Evolutionary conservation across 345 rosid genomes (phyloP), one percentile per base, ranked within the genome.

Genomic region (Pistacia atlantica): DNA sequence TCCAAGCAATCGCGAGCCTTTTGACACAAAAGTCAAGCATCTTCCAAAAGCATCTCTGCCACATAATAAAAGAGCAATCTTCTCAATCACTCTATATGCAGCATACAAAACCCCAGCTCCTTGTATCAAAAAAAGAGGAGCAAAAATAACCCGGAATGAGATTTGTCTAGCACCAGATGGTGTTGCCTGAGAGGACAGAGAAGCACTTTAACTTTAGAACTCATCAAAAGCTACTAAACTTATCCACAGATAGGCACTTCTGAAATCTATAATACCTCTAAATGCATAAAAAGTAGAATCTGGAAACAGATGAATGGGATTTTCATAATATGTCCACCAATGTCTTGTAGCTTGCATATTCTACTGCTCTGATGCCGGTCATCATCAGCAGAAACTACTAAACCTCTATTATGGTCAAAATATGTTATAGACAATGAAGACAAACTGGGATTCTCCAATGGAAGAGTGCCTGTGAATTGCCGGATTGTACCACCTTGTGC

Each of bases 301-400:
- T 93, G 98, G 80, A 95, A 93, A 75, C 60, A 56, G 52, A 91
- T 73, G 67, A 93, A 75, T 13, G 97, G 97, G 69, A 91, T 84
- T 84, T 95, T 95, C 97, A 95, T 90, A 57, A 95, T 75, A 75
- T 95, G 98, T 58, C 99, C 99, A 79, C 98, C 98, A 60, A 91
- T 85, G 46, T 93, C 95, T 79, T 91, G 96, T 73, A 90, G 88
- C 81, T 82, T 84, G 80, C 97, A 89, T 22, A 90, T 75, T 81
- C 94, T 82, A 54, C 71, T 78, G 71, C 73, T 87, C 57, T 83
- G 88, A 37, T 84, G 85, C 64, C 74, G 65, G 42, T 88, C 97
- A 57, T 90, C 96, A 75, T 88, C 90, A 61, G 89, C 78, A 57
- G 87, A 85, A 72, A 89, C 80, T 18, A 91, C 78, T 61, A 88